Conservation (phyloP, 164 flowering plant genomes). For the Tetrastigma voinierianum region DNA sequence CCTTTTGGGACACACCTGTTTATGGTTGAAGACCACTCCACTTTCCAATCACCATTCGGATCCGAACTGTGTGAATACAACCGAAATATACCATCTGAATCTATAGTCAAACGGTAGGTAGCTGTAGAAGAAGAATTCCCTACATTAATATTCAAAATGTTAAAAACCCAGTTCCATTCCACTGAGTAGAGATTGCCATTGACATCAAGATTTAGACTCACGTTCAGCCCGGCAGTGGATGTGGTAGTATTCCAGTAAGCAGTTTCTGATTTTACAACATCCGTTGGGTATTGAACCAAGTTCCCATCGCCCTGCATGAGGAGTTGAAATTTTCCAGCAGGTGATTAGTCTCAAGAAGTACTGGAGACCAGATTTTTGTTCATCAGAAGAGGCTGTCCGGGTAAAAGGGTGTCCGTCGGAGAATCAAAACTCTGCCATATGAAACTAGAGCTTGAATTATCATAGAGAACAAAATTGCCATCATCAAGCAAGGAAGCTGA, state of each 20-base stretch:
- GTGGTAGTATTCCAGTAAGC: slow-evolving; percentile 16
- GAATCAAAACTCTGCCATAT: slow-evolving; percentile 18
- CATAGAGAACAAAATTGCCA: slow-evolving; percentile 24
- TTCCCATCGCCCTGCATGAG: slow-evolving; percentile 26
- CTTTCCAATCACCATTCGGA: not conserved
- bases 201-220: slow-evolving; percentile 11
- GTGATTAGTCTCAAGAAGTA: slow-evolving; percentile 2
- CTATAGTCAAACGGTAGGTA: slow-evolving; percentile 14
- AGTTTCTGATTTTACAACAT: not conserved
- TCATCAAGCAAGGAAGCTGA: slow-evolving; percentile 22
- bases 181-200: slow-evolving; percentile 10
- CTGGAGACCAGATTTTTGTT: slow-evolving; percentile 11
- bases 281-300: slow-evolving; percentile 17
- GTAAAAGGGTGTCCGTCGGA: slow-evolving; percentile 28
- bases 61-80: slow-evolving; percentile 4
- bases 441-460: not conserved
- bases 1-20: slow-evolving; percentile 13
- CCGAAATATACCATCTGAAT: slow-evolving; percentile 14
- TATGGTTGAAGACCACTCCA: not conserved
- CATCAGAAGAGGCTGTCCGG: slow-evolving; percentile 2
- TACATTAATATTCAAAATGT: not conserved
- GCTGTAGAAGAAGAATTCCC: not conserved
- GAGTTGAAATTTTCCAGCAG: slow-evolving; percentile 17
- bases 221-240: not conserved
- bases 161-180: slow-evolving; percentile 1